These are phyloP conservation scores for Globisporangium echinulatum DNA, from an alignment of 352 stramenopile species.

Conservation along the genomic window DNA sequence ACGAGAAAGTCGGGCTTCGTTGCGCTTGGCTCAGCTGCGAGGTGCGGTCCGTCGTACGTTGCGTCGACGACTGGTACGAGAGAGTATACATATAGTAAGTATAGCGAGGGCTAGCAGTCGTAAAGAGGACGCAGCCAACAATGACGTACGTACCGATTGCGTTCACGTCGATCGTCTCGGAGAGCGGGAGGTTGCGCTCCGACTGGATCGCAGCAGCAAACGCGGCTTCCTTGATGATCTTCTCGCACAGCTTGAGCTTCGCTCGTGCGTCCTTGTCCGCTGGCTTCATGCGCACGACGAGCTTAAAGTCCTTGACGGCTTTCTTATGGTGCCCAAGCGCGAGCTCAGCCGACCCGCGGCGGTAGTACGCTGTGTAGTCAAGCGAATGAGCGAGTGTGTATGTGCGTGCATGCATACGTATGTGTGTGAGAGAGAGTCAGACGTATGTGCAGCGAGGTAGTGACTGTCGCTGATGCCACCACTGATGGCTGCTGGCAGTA, in stretches of 20 bases:
- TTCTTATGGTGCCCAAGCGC: constrained; percentile 96
- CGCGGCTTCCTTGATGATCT: constrained; percentile 93
- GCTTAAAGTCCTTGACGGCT: constrained; percentile 95
- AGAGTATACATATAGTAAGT: too few relatives aligned
- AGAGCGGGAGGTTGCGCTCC: constrained; percentile 90
- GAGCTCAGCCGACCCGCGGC: constrained; percentile 93
- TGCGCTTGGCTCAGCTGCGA: constrained; percentile 47
- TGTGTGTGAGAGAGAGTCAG: not conserved
- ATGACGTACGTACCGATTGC: constrained; percentile 35
- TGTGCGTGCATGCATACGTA: not conserved
- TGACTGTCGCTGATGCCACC: not conserved
- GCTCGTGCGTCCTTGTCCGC: constrained; percentile 89
- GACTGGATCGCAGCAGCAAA: constrained; percentile 97
- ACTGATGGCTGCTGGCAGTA: not conserved
- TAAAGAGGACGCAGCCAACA: too few relatives aligned
- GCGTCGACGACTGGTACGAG: constrained; percentile 57
- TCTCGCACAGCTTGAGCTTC: constrained; percentile 96
- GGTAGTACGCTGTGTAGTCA: constrained; percentile 89
- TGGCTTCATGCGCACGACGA: constrained; percentile 94
- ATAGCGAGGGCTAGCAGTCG: too few relatives aligned
- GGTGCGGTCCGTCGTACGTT: constrained; percentile 70
- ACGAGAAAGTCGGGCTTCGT: constrained; percentile 84
- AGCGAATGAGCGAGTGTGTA: not conserved
- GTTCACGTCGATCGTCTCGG: constrained; percentile 89
- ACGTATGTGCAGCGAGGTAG: not conserved